A percentile compares a stretch with the other conserved stretches of the same genome.
Evolutionary conservation across 1,284 basidiomycete genomes (phyloP).

Genomic region (Cutaneotrichosporon spelunceum): DNA sequence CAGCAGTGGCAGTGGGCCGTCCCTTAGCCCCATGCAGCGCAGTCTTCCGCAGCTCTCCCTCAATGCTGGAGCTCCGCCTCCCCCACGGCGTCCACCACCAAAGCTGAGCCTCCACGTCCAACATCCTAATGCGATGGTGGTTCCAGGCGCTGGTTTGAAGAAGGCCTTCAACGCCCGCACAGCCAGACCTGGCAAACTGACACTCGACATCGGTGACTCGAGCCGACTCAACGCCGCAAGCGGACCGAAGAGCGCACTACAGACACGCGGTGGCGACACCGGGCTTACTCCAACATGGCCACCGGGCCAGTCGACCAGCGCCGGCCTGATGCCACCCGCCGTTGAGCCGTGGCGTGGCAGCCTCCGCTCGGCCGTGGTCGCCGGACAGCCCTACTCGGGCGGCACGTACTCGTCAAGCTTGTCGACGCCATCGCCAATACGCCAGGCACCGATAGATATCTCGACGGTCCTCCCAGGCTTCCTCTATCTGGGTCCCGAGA

Average conservation of each 20-base stretch:
- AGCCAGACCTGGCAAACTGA: conserved; percentile 15
- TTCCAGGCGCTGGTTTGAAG: conserved; percentile 15
- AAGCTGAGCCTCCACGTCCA: conserved; percentile 44
- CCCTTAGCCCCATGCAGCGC: conserved; percentile 20
- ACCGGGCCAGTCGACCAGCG: not conserved
- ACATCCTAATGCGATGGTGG: conserved; percentile 16
- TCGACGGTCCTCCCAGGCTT: conserved; percentile 87
- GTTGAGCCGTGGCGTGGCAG: conserved; percentile 8
- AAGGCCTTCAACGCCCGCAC: conserved; percentile 13
- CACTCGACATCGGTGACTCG: conserved; percentile 20
- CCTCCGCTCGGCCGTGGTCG: not conserved
- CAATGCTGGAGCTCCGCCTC: not conserved
- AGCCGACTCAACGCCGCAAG: conserved; percentile 8
- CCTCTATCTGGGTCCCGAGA: conserved; percentile 85
- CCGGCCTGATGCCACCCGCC: not conserved
- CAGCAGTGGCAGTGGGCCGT: conserved; percentile 13
- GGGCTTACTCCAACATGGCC: conserved; percentile 3
- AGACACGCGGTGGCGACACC: not conserved
- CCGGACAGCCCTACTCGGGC: not conserved
- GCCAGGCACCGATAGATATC: conserved; percentile 59
- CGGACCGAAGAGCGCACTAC: conserved; percentile 16
- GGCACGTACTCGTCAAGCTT: not conserved
- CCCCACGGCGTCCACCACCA: conserved; percentile 31
- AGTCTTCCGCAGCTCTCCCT: conserved; percentile 34
- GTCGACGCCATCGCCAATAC: conserved; percentile 24